These are phyloP conservation scores for Blastomyces emzantsi DNA, from an alignment of 2,329 filamentous ascomycete genomes.

Conservation along the genomic window DNA sequence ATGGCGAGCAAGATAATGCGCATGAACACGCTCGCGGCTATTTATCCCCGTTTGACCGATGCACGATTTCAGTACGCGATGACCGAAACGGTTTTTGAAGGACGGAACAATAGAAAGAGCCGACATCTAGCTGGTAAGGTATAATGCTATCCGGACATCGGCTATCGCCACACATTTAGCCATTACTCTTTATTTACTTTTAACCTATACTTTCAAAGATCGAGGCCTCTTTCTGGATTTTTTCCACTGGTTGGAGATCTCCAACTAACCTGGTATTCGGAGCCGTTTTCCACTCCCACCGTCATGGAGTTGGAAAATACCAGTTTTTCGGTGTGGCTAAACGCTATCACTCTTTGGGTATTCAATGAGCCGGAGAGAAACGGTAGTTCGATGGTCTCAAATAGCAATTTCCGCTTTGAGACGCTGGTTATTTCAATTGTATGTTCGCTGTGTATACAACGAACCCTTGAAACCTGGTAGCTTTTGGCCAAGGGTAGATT, in stretches of 20 bases:
- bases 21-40: background rate
- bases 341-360: slow-evolving; percentile 3
- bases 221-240: background rate
- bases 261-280: background rate
- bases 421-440: too few relatives aligned
- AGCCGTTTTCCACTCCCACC: slow-evolving; percentile 2
- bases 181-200: background rate
- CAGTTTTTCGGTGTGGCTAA: slow-evolving; percentile 2
- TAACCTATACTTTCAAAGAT: background rate
- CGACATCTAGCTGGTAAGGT: background rate
- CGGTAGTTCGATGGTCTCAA: too few relatives aligned
- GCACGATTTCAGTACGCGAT: slow-evolving; percentile 2
- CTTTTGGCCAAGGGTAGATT: too few relatives aligned
- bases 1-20: background rate
- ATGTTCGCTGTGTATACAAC: too few relatives aligned
- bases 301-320: slow-evolving; percentile 7
- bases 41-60: background rate
- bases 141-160: background rate
- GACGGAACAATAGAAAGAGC: background rate
- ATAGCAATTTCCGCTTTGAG: too few relatives aligned
- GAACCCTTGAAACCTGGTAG: too few relatives aligned
- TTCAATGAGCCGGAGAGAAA: background rate
- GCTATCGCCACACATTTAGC: background rate
- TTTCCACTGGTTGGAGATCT: background rate
- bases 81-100: background rate